A percentile compares a stretch with the other conserved stretches of the same genome.
Evolutionary conservation across 768 basidiomycete species (phyloP).

Genomic region (Podaxis rugospora): DNA sequence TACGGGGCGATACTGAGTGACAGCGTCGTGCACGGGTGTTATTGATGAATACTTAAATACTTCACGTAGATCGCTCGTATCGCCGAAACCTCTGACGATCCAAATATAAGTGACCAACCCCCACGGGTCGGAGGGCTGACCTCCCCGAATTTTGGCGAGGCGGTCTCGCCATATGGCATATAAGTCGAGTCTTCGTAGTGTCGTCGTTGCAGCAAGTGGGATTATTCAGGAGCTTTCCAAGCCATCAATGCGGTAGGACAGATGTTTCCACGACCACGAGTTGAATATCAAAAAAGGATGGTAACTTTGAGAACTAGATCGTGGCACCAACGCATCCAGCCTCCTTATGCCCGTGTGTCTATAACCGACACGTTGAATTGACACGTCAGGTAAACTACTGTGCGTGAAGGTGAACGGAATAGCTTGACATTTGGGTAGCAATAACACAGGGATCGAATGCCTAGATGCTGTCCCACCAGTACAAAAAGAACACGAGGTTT

Average conservation of each 20-base stretch:
- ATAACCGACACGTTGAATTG: not conserved
- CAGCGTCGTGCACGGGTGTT: not conserved
- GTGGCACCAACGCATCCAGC: not conserved
- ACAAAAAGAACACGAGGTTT: not conserved
- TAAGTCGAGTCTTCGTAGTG: not conserved
- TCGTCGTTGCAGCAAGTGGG: not conserved
- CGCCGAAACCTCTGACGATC: conserved; percentile 3
- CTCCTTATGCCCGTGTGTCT: not conserved
- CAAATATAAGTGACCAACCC: not conserved
- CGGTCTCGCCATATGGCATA: not conserved
- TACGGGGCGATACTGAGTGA: not conserved
- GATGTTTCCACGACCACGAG: not conserved
- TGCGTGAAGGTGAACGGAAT: not conserved
- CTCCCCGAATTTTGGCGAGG: not conserved
- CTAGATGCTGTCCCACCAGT: not conserved
- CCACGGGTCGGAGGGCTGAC: not conserved
- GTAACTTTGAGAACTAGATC: not conserved
- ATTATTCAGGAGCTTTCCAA: not conserved
- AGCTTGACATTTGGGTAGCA: not conserved
- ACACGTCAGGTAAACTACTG: conserved; percentile 3
- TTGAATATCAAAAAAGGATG: not conserved
- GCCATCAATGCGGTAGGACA: not conserved
- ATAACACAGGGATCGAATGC: not conserved
- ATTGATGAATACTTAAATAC: not conserved
- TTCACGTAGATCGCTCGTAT: not conserved